Base-by-base conservation (phyloP, 208 protist species). In the Trypanosomatidae sp. region DNA sequence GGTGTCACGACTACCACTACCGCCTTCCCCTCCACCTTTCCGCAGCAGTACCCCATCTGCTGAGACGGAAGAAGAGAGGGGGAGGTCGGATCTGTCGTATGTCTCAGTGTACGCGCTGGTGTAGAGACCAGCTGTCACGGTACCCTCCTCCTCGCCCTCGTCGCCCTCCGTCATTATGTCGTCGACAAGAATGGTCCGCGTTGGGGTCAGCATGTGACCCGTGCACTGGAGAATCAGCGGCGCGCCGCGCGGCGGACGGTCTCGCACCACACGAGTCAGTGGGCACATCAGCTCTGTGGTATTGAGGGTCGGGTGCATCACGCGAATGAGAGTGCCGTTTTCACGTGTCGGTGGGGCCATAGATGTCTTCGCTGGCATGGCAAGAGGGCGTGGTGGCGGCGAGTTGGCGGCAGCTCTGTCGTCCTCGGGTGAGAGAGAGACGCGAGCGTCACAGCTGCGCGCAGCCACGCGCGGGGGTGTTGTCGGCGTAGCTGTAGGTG, bases 201-300 rank as follows among this genome's bases (percentile, higher is more conserved):
- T 80, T 33, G 70, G 76, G 19, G 76, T 80, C n/a, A 6, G 25
- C 7, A 56, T n/a, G 58, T 80, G 69, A 6, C 70, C 76, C 49
- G 76, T 80, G 71, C 70, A 80, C 65, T 72, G 76, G 10, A 70
- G 64, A 15, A 80, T 66, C 15, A 80, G 76, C 60, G 76, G 70
- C 66, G 69, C 76, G 4, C 70, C 62, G 13, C 65, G 76, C 22
- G 70, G 65, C 13, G 70, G 69, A n/a, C 64, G 76, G 30, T 46
- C 69, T 43, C 76, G 70, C 50, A 76, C 70, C 28, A 80, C 76
- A 44, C 70, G 76, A 22, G 41, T 50, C 19, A 7, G 39, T 22
- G 65, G 66, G 43, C 3, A 17, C 56, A 1, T 30, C n/a, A 43
- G 36, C 22, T 19, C 43, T 22, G 60, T 25, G 1, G 56, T 71